phyloP scores from a whole-genome alignment of 225 moss, liverwort and hornwort species.

The Ulota crispa region DNA sequence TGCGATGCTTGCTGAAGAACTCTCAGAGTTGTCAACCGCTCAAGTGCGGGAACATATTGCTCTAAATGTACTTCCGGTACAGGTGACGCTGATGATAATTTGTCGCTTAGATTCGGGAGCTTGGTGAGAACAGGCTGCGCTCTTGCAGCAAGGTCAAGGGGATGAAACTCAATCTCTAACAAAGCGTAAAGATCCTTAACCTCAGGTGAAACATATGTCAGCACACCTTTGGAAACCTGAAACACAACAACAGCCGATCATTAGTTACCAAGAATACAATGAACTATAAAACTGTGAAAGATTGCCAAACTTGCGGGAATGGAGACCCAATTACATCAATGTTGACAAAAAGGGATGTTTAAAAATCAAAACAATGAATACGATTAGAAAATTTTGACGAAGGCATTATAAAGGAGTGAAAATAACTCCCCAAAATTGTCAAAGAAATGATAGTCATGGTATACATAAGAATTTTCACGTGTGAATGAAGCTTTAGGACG shows the following conservation, averaged over 20 bases:
- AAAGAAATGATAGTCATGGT: background rate
- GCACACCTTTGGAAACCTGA: slow-evolving; percentile 87
- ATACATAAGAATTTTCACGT: background rate
- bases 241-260: background rate
- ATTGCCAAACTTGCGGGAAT: background rate
- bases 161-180: slow-evolving; percentile 82
- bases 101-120: slow-evolving; percentile 74
- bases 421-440: background rate
- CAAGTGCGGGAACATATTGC: slow-evolving; percentile 76
- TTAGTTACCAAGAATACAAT: background rate
- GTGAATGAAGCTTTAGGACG: background rate
- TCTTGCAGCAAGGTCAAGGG: slow-evolving; percentile 76
- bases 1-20: slow-evolving; percentile 83
- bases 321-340: background rate
- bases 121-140: slow-evolving; percentile 56
- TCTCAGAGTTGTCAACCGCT: slow-evolving; percentile 74
- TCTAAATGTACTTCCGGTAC: slow-evolving; percentile 89
- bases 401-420: background rate
- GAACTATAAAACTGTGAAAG: background rate
- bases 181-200: slow-evolving; percentile 79
- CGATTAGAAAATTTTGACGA: no score
- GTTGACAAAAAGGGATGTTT: background rate
- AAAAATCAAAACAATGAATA: no score
- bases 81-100: slow-evolving; percentile 81
- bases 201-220: slow-evolving; percentile 82